Percentiles rank a stretch among this genome's conserved stretches.
Evolutionary conservation across 2,329 filamentous ascomycete species (phyloP).

Genomic region (Ophiostoma novo-ulmi): DNA sequence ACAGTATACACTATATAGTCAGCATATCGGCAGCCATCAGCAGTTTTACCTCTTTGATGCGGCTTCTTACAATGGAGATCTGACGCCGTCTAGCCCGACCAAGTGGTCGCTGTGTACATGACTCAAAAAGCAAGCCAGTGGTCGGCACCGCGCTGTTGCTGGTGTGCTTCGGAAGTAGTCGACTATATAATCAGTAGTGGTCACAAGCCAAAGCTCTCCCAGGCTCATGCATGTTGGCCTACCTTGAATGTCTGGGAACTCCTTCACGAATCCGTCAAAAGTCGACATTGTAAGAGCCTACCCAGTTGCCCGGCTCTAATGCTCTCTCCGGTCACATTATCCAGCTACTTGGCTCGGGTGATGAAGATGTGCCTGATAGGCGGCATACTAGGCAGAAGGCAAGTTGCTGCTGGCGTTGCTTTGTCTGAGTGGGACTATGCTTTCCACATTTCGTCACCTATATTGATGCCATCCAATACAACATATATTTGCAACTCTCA

Average conservation of each 20-base stretch:
- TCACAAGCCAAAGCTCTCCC: background rate
- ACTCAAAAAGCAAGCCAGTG: slow-evolving; percentile 80
- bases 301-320: background rate
- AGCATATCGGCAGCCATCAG: background rate
- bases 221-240: background rate
- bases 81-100: slow-evolving; percentile 68
- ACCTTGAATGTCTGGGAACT: slow-evolving; percentile 25
- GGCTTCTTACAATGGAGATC: slow-evolving; percentile 62
- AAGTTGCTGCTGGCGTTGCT: background rate
- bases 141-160: slow-evolving; percentile 47
- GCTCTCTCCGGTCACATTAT: background rate
- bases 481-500: no score
- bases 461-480: no score
- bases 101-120: slow-evolving; percentile 93
- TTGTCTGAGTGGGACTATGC: background rate
- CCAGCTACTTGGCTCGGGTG: background rate
- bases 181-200: slow-evolving; percentile 44
- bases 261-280: slow-evolving; percentile 23
- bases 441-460: background rate
- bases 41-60: slow-evolving; percentile 32
- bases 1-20: slow-evolving; percentile 61
- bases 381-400: background rate
- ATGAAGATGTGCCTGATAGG: background rate
- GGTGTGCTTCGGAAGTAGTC: slow-evolving; percentile 68
- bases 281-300: slow-evolving; percentile 21